Conservation (phyloP, 768 basidiomycete genomes). For the Mycena alexandri region DNA sequence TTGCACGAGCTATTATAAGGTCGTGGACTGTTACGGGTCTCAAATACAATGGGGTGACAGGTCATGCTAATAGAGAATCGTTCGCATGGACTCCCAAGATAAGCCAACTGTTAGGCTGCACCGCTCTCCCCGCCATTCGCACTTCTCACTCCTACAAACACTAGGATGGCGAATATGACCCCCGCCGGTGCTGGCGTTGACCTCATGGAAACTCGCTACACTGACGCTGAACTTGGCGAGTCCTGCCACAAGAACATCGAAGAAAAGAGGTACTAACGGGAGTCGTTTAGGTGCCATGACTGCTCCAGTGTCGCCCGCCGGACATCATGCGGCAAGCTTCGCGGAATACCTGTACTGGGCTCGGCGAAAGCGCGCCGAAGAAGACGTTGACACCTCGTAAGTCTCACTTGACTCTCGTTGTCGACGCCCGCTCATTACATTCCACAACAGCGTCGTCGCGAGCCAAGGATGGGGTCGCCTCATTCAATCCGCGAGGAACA, state of each 20-base stretch:
- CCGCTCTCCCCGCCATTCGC: too few relatives aligned
- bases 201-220: not conserved
- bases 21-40: too few relatives aligned
- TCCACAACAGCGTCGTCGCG: slow-evolving; percentile 2
- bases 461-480: slow-evolving; percentile 19
- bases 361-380: slow-evolving; percentile 9
- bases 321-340: slow-evolving; percentile 3
- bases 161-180: slow-evolving; percentile 18
- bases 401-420: not conserved
- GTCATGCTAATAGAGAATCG: too few relatives aligned
- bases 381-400: slow-evolving; percentile 2
- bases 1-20: too few relatives aligned
- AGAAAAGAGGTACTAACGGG: too few relatives aligned
- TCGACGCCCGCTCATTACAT: not conserved
- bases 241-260: too few relatives aligned
- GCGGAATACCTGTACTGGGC: slow-evolving; percentile 18
- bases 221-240: slow-evolving; percentile 17
- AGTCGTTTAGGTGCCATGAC: too few relatives aligned
- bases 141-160: too few relatives aligned
- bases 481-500: not conserved
- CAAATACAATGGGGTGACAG: too few relatives aligned
- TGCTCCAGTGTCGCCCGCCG: not conserved
- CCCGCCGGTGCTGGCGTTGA: slow-evolving; percentile 12
- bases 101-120: too few relatives aligned
- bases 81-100: too few relatives aligned